These are phyloP conservation scores for Stentor coeruleus DNA, from an alignment of 73 alveolate genomes.

Conservation along the genomic window DNA sequence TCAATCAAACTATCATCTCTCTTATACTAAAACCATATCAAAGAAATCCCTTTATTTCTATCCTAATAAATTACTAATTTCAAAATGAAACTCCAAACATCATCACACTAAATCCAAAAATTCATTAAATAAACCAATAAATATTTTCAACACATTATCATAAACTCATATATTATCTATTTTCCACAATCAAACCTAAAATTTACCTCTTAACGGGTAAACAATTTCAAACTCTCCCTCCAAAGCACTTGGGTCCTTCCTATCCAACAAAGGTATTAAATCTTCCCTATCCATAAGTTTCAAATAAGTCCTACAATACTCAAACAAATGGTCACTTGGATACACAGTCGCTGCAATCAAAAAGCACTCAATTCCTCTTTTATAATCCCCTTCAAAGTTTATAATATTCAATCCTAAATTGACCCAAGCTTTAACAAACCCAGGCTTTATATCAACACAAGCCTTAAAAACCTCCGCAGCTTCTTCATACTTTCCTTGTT, in stretches of 20 bases:
- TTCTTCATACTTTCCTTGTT: slow-evolving; percentile 46
- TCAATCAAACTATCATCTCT: no score
- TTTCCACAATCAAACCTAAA: no score
- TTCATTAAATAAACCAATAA: no score
- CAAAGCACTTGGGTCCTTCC: slow-evolving; percentile 35
- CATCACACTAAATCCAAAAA: no score
- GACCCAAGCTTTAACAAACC: slow-evolving; percentile 80
- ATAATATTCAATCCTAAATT: slow-evolving; percentile 76
- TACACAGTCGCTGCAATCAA: slow-evolving; percentile 74
- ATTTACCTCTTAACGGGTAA: no score
- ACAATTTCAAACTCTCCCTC: slow-evolving; percentile 51
- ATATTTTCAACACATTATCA: no score
- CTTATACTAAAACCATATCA: no score
- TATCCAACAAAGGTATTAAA: slow-evolving; percentile 36
- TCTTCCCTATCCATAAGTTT: slow-evolving; percentile 42
- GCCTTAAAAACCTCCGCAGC: slow-evolving; percentile 58
- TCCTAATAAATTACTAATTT: no score
- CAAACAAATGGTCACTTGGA: slow-evolving; percentile 72
- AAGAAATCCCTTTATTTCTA: no score
- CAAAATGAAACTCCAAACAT: no score
- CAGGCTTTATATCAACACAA: slow-evolving; percentile 78
- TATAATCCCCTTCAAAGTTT: slow-evolving; percentile 42
- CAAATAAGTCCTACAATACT: slow-evolving; percentile 59
- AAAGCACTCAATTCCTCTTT: slow-evolving; percentile 59
- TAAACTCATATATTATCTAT: no score